These are phyloP conservation scores for Arthrobotrys sphaeroides DNA, from an alignment of 2,329 filamentous ascomycete species.

Conservation along the genomic window DNA sequence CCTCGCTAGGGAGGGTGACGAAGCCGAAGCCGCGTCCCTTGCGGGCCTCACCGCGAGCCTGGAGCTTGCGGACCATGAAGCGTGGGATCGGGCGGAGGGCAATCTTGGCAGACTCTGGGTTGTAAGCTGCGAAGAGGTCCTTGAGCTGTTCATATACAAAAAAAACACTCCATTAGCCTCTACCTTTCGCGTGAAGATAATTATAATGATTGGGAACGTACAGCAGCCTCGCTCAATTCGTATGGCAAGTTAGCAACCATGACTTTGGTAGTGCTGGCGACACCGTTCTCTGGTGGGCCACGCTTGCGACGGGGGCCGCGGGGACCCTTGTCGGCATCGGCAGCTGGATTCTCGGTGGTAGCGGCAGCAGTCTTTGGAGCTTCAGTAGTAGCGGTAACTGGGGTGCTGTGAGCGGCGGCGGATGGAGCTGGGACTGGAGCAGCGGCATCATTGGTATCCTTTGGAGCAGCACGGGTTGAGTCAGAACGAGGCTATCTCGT, in stretches of 20 bases:
- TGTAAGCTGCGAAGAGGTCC: conserved; percentile 93
- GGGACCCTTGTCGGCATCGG: conserved; percentile 58
- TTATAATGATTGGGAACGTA: conserved; percentile 63
- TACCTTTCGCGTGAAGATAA: too few relatives aligned
- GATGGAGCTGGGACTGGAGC: conserved; percentile 62
- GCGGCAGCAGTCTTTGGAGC: conserved; percentile 70
- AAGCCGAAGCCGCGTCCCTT: conserved; percentile 99
- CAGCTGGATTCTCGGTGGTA: conserved; percentile 61
- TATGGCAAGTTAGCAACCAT: conserved; percentile 99
- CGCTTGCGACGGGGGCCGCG: conserved; percentile 74
- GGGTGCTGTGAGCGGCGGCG: conserved; percentile 63
- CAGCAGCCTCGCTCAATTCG: conserved; percentile 96
- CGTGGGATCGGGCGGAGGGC: conserved; percentile 97
- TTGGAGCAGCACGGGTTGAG: conserved; percentile 60
- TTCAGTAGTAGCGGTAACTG: conserved; percentile 65
- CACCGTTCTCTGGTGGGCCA: conserved; percentile 94
- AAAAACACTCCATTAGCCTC: conserved; percentile 6
- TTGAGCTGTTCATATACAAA: conserved; percentile 86
- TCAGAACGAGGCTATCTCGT: conserved; percentile 57
- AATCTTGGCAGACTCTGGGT: conserved; percentile 95
- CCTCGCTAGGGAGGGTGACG: conserved; percentile 93
- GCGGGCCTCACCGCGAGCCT: conserved; percentile 95
- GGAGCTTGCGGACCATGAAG: conserved; percentile 99
- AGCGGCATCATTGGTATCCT: conserved; percentile 69
- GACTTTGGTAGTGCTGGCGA: conserved; percentile 99